phyloP scores from a whole-genome alignment of 768 basidiomycete species.

The Xanthoconium stramineum region DNA sequence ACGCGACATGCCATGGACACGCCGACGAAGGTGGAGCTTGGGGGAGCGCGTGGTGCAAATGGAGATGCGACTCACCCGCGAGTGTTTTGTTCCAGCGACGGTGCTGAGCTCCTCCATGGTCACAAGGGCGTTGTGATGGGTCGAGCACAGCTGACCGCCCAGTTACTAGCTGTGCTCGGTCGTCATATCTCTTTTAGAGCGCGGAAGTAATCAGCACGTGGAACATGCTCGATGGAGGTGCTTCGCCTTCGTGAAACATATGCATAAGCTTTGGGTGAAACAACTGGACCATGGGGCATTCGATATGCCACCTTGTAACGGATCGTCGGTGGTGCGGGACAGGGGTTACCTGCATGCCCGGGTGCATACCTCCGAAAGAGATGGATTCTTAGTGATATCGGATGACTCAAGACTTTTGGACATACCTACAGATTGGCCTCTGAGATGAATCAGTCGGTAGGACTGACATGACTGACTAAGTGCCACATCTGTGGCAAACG shows the following conservation, averaged over 20 bases:
- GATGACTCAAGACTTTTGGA: neutral
- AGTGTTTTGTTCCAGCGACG: slow-evolving; percentile 16
- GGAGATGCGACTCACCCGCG: slow-evolving; percentile 18
- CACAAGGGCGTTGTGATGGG: neutral
- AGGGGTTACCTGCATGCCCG: neutral
- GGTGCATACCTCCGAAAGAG: neutral
- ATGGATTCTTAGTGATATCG: neutral
- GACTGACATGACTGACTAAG: neutral
- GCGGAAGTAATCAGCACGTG: slow-evolving; percentile 12
- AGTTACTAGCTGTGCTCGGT: neutral
- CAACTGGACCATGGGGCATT: neutral
- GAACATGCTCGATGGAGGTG: slow-evolving; percentile 8
- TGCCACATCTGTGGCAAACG: neutral
- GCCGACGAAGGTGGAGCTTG: slow-evolving; percentile 7
- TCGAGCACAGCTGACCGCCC: neutral
- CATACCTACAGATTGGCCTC: neutral
- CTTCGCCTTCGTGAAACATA: slow-evolving; percentile 11
- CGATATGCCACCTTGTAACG: neutral
- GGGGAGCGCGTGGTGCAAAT: slow-evolving; percentile 7
- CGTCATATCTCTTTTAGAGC: neutral
- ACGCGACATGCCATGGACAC: slow-evolving; percentile 17
- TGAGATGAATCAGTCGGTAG: neutral
- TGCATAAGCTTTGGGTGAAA: neutral
- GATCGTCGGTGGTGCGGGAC: neutral
- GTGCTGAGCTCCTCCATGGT: neutral